phyloP scores from a whole-genome alignment of 2,329 filamentous ascomycete genomes.

The Microdochium trichocladiopsis region DNA sequence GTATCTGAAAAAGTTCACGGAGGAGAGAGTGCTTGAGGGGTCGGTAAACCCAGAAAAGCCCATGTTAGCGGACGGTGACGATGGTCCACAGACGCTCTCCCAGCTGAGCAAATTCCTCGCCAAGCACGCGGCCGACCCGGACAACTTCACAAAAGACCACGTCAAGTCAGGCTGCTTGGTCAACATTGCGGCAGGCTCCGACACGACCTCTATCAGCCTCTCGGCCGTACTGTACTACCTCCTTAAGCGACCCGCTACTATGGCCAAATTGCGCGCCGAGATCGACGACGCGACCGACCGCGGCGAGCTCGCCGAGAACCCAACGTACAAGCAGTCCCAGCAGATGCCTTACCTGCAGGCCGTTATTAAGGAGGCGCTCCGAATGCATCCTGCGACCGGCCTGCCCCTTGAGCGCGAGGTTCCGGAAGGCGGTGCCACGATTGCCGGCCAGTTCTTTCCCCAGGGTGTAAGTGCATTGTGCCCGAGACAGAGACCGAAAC shows the following conservation, averaged over 20 bases:
- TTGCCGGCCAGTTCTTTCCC: slow-evolving; percentile 15
- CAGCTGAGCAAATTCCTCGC: slow-evolving; percentile 20
- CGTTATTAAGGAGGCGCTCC: slow-evolving; percentile 37
- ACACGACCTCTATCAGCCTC: slow-evolving; percentile 26
- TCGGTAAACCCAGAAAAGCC: slow-evolving; percentile 2
- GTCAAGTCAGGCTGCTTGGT: slow-evolving; percentile 9
- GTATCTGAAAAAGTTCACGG: slow-evolving; percentile 17
- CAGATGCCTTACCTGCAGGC: slow-evolving; percentile 37
- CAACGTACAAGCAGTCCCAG: slow-evolving; percentile 17
- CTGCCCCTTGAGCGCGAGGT: slow-evolving; percentile 35
- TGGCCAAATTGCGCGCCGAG: slow-evolving; percentile 27
- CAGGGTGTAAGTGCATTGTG: slow-evolving; percentile 10
- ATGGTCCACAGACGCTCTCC: slow-evolving; percentile 3
- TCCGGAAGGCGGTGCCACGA: slow-evolving; percentile 24
- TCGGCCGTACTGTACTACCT: slow-evolving; percentile 20
- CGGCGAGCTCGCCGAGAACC: slow-evolving; percentile 4
- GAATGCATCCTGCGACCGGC: slow-evolving; percentile 35
- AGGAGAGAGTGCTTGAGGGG: slow-evolving; percentile 7
- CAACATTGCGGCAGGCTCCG: slow-evolving; percentile 25
- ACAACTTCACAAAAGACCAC: slow-evolving; percentile 20
- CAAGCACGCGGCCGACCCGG: slow-evolving; percentile 15
- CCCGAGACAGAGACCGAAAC: too few relatives aligned
- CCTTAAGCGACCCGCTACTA: slow-evolving; percentile 12
- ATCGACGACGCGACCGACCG: slow-evolving; percentile 18
- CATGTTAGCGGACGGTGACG: background rate